Base-by-base conservation (phyloP, 1,284 basidiomycete genomes). In the Leccinum insolens region DNA sequence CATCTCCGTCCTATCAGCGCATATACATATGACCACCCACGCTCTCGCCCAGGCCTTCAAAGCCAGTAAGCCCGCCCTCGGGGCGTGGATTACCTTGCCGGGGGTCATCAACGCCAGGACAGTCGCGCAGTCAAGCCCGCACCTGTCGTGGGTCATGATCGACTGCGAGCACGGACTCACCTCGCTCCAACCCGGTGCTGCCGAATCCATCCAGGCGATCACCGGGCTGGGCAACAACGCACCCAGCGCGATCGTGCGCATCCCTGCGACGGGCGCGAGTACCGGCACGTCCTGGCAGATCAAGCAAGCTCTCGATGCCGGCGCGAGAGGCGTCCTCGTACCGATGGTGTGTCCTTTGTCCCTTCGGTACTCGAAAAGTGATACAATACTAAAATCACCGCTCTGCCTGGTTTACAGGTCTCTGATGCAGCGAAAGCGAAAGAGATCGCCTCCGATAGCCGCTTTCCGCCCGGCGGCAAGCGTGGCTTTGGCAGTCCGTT, bases 101-200 rank as follows among this genome's bases (percentile, higher is more conserved):
- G 85, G 87, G 15, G 75, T 80, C 8, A 82, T 88, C 72, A 82
- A 85, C 69, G 88, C 88, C 2, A 83, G 88, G 25, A 82, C 82
- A 1, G 82, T 87, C 57, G 88, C 87, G 0, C 80, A 84, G 68
- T 81, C 88, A 7, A 86, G 84, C 65, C 82, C 84, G 1, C 80
- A 87, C 71, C 76, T 90, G 9, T 86, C 87, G 0, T 90, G 88
- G 88, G 79, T 91, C 31, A 74, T 83, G 60, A 80, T 91, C 73
- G 88, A 91, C 73, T 89, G 88, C 73, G 89, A 90, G 75, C 89
- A 90, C 71, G 88, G 89, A 1, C 77, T 88, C 49, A 82, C 85
- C 0, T 77, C 84, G 12, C 78, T 88, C 41, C 82, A 85, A 37
- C 87, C 86, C 0, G 86, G 85, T 7, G 86, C 83, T 0, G 82